Base-by-base conservation (phyloP, 805 yeast species). In the Zygosaccharomyces bisporus region DNA sequence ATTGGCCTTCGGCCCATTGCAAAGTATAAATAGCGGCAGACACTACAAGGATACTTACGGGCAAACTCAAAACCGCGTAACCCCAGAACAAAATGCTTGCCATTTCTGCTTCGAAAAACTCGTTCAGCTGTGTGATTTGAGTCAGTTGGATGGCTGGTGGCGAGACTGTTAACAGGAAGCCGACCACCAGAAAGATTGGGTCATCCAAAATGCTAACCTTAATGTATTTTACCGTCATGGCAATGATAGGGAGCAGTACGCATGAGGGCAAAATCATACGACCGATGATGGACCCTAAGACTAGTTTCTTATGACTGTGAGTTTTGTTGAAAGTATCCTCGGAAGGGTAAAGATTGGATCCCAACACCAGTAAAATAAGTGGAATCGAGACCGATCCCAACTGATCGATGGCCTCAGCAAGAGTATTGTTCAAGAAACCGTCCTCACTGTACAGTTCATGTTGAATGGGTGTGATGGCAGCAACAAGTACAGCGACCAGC, bases 131-230 rank as follows among this genome's bases (percentile, higher is more conserved):
- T 43, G 88, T 83, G 49, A 85, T 85, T 60, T 85, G 95, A 18
- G 89, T 81, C 45, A 85, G 69, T 64, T 85, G 95, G 52, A 85
- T 84, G 4, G 91, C 93, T 2, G 95, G 93, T 2, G 95, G 93
- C 1, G 89, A 77, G 3, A 83, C 77, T 1, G 90, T 84, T 50
- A 85, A 72, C 23, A 85, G 72, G 57, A 85, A 85, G 8, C 87
- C 80, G 34, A 86, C 90, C 48, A 85, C 79, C 55, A 85, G 68
- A 56, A 85, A 85, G 33, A 85, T 85, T 29, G 95, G 95, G 61
- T 85, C 95, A 60, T 82, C 88, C 61, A 85, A 68, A 27, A 85
- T 83, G 41, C 88, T 80, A 14, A 80, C 73, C 24, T 76, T 75
- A 50, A 84, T 67, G 56, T 74, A 79, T 63, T 80, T 83, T 37